phyloP scores from a whole-genome alignment of 1,284 basidiomycete genomes.

The Lentinula novae-zelandiae region DNA sequence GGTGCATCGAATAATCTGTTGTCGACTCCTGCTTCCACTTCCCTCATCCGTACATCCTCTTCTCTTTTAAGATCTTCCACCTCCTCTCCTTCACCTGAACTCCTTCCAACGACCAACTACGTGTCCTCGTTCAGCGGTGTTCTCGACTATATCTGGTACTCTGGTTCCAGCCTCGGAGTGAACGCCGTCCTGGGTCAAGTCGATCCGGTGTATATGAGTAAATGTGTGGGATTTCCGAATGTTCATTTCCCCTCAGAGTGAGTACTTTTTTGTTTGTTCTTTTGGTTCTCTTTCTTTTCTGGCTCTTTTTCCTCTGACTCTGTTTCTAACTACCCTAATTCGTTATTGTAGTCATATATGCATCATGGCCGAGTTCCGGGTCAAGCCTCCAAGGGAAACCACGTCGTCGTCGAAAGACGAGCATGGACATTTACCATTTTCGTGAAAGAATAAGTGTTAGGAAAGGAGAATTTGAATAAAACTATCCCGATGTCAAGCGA shows the following conservation, averaged over 20 bases:
- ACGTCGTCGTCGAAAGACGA: constrained; percentile 32
- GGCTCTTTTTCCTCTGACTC: background rate
- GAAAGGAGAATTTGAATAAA: background rate
- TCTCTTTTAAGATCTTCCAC: constrained; percentile 5
- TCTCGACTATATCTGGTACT: constrained; percentile 96
- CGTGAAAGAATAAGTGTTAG: background rate
- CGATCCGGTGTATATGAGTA: constrained; percentile 82
- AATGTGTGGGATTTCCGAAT: constrained; percentile 96
- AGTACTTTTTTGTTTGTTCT: constrained; percentile 30
- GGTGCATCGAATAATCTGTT: background rate
- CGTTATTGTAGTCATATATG: constrained; percentile 53
- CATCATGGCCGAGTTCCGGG: constrained; percentile 67
- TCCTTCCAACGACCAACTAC: constrained; percentile 83
- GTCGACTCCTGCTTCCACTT: background rate
- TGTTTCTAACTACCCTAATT: constrained; percentile 9
- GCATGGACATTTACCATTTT: constrained; percentile 15
- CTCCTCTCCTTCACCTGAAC: constrained; percentile 36
- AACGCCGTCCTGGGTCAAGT: constrained; percentile 89
- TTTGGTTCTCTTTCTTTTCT: constrained; percentile 11
- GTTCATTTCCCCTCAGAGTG: constrained; percentile 95
- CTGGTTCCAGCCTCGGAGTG: constrained; percentile 73
- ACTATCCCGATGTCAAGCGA: background rate
- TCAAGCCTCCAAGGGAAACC: constrained; percentile 62
- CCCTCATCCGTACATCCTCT: background rate
- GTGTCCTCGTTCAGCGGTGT: constrained; percentile 82